Conservation (phyloP, 495 filamentous ascomycete species). For the Penicillium chermesinum region DNA sequence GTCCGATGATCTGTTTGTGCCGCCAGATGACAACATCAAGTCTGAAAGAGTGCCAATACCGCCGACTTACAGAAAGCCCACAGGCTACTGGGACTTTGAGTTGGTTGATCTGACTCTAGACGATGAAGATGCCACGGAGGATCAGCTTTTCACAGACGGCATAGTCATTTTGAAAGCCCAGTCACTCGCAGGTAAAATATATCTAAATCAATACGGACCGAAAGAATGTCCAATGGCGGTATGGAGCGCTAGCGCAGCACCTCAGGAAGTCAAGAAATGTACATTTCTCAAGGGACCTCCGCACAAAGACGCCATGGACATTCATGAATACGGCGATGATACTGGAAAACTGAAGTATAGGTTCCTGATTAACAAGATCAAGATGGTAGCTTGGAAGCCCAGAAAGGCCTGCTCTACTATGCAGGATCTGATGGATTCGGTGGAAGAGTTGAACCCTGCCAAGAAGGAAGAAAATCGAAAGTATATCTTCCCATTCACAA, state of each 20-base stretch:
- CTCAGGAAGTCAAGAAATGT: conserved; percentile 2
- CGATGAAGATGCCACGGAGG: neutral
- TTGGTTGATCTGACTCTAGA: neutral
- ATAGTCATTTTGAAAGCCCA: neutral
- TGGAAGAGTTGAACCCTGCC: conserved; percentile 2
- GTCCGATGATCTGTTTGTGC: neutral
- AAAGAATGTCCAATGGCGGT: conserved; percentile 6
- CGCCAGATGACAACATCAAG: neutral
- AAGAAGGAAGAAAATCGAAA: conserved; percentile 1
- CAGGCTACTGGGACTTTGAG: neutral
- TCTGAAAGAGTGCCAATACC: neutral
- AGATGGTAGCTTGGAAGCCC: conserved; percentile 6
- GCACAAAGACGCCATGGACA: conserved; percentile 5
- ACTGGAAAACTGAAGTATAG: conserved; percentile 1
- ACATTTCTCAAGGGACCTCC: conserved; percentile 3
- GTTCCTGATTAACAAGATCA: conserved; percentile 4
- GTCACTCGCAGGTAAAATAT: neutral
- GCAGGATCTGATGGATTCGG: conserved; percentile 3
- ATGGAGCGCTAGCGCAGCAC: conserved; percentile 5
- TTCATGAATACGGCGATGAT: neutral
- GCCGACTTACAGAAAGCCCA: neutral
- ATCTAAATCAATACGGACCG: conserved; percentile 7
- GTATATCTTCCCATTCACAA: conserved; percentile 4
- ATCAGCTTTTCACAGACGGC: neutral
- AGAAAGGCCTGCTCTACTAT: conserved; percentile 4